phyloP scores from a whole-genome alignment of 768 basidiomycete species.

The Mycena olivaceomarginata region DNA sequence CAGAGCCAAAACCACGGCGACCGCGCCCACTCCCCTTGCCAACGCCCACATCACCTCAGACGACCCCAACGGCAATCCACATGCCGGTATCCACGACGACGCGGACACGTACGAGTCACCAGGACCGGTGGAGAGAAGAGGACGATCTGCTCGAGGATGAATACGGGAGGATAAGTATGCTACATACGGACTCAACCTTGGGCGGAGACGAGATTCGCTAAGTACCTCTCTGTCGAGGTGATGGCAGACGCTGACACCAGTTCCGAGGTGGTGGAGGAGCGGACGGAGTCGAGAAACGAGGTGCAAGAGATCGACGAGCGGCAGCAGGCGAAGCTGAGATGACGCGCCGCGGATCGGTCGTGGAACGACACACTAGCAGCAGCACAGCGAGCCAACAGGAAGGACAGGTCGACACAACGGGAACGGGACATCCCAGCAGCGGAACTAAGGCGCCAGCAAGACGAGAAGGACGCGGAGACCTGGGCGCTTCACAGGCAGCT shows the following conservation, averaged over 20 bases:
- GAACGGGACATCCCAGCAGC: not conserved
- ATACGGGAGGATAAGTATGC: not conserved
- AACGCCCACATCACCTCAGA: no score
- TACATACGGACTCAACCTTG: conserved; percentile 19
- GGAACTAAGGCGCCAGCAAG: not conserved
- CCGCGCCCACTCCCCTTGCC: not conserved
- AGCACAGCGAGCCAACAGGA: not conserved
- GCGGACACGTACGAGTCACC: no score
- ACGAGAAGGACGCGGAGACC: not conserved
- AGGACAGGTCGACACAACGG: not conserved
- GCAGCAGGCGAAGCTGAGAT: not conserved
- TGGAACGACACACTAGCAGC: conserved; percentile 17
- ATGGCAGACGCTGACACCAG: not conserved
- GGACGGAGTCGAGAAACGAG: fast-evolving
- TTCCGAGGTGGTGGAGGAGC: no score
- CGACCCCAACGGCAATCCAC: no score
- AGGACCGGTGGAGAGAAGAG: not conserved
- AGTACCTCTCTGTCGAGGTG: conserved; percentile 24
- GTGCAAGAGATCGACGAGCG: not conserved
- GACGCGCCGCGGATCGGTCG: not conserved
- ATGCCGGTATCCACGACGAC: no score
- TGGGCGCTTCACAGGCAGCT: conserved; percentile 14
- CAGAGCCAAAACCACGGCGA: not conserved
- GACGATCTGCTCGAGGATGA: conserved; percentile 30
- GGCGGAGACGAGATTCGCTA: conserved; percentile 26